Conservation (phyloP, 495 filamentous ascomycete genomes). For the Beverwykella pulmonaria region DNA sequence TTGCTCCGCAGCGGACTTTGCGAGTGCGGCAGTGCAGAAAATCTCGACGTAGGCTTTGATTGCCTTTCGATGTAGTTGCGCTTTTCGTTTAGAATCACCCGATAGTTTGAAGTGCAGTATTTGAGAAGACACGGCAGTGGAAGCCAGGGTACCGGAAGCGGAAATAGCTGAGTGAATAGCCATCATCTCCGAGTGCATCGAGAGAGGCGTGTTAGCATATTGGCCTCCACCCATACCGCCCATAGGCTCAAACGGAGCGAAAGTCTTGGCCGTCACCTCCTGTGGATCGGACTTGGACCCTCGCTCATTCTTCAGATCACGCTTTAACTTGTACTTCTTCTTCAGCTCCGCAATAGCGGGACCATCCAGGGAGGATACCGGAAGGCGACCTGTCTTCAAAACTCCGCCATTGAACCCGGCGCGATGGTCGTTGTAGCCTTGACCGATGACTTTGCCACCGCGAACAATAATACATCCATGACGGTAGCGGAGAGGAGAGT, state of each 20-base stretch:
- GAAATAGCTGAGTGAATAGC: conserved; percentile 56
- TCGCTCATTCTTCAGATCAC: not conserved
- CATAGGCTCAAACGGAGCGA: conserved; percentile 43
- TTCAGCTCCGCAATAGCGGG: conserved; percentile 40
- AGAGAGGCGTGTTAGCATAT: conserved; percentile 49
- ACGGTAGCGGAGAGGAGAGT: conserved; percentile 54
- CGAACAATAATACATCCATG: conserved; percentile 57
- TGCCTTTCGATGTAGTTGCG: conserved; percentile 46
- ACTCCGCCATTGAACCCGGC: conserved; percentile 53
- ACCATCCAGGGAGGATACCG: conserved; percentile 40
- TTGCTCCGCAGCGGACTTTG: conserved; percentile 34
- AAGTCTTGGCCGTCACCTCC: conserved; percentile 20
- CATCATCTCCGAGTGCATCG: conserved; percentile 62
- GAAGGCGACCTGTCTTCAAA: conserved; percentile 52
- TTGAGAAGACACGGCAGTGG: conserved; percentile 48
- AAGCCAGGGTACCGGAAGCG: conserved; percentile 49
- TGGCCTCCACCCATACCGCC: conserved; percentile 32
- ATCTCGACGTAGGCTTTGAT: conserved; percentile 52
- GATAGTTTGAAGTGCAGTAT: conserved; percentile 56
- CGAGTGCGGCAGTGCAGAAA: conserved; percentile 45
- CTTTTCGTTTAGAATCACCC: conserved; percentile 52
- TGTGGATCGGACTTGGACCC: conserved; percentile 27
- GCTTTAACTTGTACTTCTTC: conserved; percentile 49
- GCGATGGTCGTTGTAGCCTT: conserved; percentile 54
- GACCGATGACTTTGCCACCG: conserved; percentile 56